A percentile compares a stretch with the other conserved stretches of the same genome.
Evolutionary conservation across 2,329 filamentous ascomycete species (phyloP).

Genomic region (Hypoxylon sp.): DNA sequence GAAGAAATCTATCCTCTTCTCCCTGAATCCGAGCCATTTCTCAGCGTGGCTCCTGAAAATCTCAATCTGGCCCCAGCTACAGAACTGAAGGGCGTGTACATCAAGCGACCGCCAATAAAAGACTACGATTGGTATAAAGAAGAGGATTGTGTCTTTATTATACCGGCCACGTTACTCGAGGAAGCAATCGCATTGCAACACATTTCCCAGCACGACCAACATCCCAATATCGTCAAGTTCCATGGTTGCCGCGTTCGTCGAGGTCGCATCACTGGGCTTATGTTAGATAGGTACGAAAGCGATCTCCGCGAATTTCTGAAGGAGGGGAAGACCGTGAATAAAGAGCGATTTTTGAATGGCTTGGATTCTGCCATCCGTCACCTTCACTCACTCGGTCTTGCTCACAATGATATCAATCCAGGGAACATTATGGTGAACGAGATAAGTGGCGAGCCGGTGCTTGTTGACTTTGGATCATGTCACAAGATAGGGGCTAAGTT

Average conservation of each 20-base stretch:
- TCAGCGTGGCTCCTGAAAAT: not conserved
- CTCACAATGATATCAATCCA: constrained; percentile 17
- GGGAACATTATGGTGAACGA: constrained; percentile 15
- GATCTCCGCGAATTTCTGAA: not conserved
- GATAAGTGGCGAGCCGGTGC: not conserved
- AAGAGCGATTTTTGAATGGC: not conserved
- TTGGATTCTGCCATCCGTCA: constrained; percentile 12
- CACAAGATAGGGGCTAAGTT: constrained; percentile 7
- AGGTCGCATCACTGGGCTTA: not conserved
- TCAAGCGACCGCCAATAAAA: constrained; percentile 2
- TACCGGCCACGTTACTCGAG: not conserved
- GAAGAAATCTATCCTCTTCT: constrained; percentile 1
- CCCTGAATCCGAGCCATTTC: not conserved
- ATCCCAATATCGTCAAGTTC: constrained; percentile 6
- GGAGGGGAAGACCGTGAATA: not conserved
- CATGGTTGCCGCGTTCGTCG: constrained; percentile 9
- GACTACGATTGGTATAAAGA: constrained; percentile 2
- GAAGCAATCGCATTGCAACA: constrained; percentile 8
- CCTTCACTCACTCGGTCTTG: constrained; percentile 9
- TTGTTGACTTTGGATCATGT: constrained; percentile 13
- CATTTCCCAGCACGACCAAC: constrained; percentile 2
- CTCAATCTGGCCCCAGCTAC: not conserved
- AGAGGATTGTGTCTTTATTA: not conserved
- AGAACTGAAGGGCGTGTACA: not conserved
- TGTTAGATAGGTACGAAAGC: constrained; percentile 1